These are phyloP conservation scores for Porogramme epimiltina DNA, from an alignment of 1,284 basidiomycete species.

Conservation along the genomic window DNA sequence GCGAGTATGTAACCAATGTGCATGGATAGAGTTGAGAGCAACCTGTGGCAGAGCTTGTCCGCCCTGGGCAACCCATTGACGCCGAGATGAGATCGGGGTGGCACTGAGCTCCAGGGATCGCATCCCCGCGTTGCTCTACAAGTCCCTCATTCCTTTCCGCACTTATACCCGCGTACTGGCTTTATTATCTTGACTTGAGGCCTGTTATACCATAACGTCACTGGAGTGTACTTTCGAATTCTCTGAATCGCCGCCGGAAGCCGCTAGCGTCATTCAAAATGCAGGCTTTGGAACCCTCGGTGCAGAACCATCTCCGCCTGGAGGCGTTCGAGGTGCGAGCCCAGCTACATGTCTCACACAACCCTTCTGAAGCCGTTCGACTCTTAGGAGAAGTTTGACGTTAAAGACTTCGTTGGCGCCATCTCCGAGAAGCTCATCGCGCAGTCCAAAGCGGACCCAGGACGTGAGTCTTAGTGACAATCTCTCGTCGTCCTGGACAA, in stretches of 20 bases:
- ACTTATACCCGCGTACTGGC: background rate
- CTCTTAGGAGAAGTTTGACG: conserved; percentile 83
- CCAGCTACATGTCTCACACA: background rate
- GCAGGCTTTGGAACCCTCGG: conserved; percentile 28
- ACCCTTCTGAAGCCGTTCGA: background rate
- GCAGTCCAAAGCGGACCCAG: conserved; percentile 79
- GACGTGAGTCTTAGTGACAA: conserved; percentile 64
- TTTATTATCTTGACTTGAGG: too few relatives aligned
- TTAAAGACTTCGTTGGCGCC: conserved; percentile 86
- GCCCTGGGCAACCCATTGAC: too few relatives aligned
- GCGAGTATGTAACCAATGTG: too few relatives aligned
- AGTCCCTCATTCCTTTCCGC: background rate
- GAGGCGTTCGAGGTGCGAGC: conserved; percentile 32
- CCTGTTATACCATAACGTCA: too few relatives aligned
- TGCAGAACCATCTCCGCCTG: conserved; percentile 31
- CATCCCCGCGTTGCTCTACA: too few relatives aligned
- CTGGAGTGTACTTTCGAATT: too few relatives aligned
- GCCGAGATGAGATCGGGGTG: too few relatives aligned
- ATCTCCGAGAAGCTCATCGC: conserved; percentile 87
- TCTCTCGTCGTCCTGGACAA: conserved; percentile 1
- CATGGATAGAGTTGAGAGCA: too few relatives aligned
- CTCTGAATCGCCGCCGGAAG: too few relatives aligned
- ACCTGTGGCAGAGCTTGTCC: too few relatives aligned
- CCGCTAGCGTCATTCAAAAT: background rate
- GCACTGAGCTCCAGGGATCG: too few relatives aligned